Evolutionary conservation across 805 yeast species (phyloP), one percentile per base, ranked within the genome.

Genomic region (Helenozyma baotianmanensis): DNA sequence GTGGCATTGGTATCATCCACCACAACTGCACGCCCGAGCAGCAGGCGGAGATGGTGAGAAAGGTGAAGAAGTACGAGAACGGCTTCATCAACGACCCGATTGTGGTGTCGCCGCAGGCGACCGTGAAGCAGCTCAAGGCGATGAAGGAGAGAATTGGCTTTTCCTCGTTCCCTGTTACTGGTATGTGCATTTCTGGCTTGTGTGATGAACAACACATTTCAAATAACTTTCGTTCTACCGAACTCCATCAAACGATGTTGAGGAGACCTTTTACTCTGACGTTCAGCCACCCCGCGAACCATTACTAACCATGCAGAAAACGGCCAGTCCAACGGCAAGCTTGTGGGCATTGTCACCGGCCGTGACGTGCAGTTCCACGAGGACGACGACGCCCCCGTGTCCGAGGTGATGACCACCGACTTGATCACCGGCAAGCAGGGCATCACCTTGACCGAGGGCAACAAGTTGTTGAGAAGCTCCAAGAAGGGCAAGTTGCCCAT

Each of bases 181-280:
- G 97, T 92, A 85, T 73, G 98, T 88, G n/a, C n/a, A n/a, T 43
- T 40, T 27, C 18, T 28, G 42, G 39, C 27, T 30, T 43, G 39
- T 33, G 13, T 78, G 85, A 79, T 78, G 83, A 79, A 72, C 56
- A 56, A 56, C 54, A 32, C 50, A n/a, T 42, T 47, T 51, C 60
- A 58, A 61, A 72, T 85, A 88, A 90, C 97, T 90, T 90, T 90
- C 98, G 97, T 90, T 90, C 98, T 90, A 82, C 97, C 95, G 96
- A 82, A 58, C 65, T 60, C 54, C 95, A 82, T 84, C 92, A 80
- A 80, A 82, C 95, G 92, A 88, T 84, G 95, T 76, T 87, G 96
- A 66, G 94, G 97, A 88, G 51, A 81, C 59, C 47, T 50, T 61
- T 54, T 53, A 58, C 30, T 48, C 54, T 40, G 43, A 42, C 27